Percentiles rank a stretch among this genome's conserved stretches.
These are phyloP conservation scores for Cytospora piceicola DNA, from an alignment of 2,329 filamentous ascomycete genomes.

Conservation along the genomic window DNA sequence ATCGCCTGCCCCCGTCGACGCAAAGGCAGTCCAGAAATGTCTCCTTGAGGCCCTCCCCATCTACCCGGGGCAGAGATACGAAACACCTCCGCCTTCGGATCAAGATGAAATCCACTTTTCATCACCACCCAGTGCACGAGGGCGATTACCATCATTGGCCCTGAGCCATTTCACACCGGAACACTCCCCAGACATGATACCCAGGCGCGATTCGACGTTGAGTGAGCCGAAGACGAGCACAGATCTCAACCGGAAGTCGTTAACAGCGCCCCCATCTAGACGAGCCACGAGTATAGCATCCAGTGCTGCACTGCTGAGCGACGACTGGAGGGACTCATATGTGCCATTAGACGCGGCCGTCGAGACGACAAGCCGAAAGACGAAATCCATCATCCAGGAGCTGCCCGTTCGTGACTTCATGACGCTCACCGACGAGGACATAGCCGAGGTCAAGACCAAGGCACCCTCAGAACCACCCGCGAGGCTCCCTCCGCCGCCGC, in stretches of 20 bases:
- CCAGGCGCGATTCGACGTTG: conserved; percentile 24
- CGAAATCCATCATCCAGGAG: conserved; percentile 49
- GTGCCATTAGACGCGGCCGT: conserved; percentile 32
- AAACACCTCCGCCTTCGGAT: conserved; percentile 32
- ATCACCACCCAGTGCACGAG: conserved; percentile 23
- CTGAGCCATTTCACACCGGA: conserved; percentile 26
- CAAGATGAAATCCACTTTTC: conserved; percentile 30
- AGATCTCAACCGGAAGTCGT: conserved; percentile 16
- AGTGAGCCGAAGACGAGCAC: conserved; percentile 26
- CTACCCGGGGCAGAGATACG: conserved; percentile 26
- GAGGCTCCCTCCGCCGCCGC: conserved; percentile 22
- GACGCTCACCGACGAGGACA: conserved; percentile 60
- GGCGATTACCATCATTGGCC: conserved; percentile 17
- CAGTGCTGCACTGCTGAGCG: conserved; percentile 22
- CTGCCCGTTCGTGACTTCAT: conserved; percentile 59
- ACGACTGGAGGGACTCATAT: conserved; percentile 28
- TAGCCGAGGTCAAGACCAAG: conserved; percentile 49
- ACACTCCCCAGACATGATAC: conserved; percentile 30
- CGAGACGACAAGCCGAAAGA: conserved; percentile 36
- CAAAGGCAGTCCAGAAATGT: conserved; percentile 16
- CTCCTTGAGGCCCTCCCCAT: conserved; percentile 32
- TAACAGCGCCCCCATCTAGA: conserved; percentile 14
- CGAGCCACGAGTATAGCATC: conserved; percentile 21
- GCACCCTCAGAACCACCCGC: conserved; percentile 29
- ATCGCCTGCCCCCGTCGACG: conserved; percentile 10